Percentiles rank a stretch among this genome's conserved stretches.
phyloP scores from a whole-genome alignment of 2,329 filamentous ascomycete genomes.

The Hymenoscyphus fructigenus region DNA sequence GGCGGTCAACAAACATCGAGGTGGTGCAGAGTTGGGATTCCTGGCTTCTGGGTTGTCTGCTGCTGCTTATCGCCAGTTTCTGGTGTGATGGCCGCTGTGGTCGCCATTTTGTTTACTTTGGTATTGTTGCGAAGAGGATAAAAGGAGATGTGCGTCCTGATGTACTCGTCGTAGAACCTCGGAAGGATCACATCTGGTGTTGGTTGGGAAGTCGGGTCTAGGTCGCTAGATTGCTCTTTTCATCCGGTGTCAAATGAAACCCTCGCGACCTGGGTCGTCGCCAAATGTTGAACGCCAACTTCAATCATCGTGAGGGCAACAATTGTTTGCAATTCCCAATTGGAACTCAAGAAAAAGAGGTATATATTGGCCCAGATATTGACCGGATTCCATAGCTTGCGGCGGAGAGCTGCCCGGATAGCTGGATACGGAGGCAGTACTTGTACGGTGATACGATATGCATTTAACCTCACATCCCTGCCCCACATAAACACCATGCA shows the following conservation, averaged over 20 bases:
- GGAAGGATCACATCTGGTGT: background rate
- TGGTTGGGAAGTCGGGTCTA: background rate
- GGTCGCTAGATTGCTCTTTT: background rate
- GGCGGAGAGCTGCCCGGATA: no score
- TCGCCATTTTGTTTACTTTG: background rate
- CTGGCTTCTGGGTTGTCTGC: constrained; percentile 10
- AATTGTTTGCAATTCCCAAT: no score
- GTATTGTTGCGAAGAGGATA: background rate
- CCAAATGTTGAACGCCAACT: no score
- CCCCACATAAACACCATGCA: constrained; percentile 5
- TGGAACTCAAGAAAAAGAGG: no score
- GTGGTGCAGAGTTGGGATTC: constrained; percentile 31
- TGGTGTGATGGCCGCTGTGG: background rate
- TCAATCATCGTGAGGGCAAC: no score
- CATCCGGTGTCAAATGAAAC: no score
- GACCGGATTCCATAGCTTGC: no score
- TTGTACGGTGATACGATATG: no score
- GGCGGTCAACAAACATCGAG: constrained; percentile 23
- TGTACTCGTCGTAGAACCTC: background rate
- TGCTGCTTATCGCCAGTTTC: background rate
- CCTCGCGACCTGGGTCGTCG: no score
- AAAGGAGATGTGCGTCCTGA: background rate
- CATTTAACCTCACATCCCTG: background rate
- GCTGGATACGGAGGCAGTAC: no score
- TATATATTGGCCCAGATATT: no score